phyloP scores from a whole-genome alignment of 108 stramenopile genomes.

The Cyclotella kingstonii region DNA sequence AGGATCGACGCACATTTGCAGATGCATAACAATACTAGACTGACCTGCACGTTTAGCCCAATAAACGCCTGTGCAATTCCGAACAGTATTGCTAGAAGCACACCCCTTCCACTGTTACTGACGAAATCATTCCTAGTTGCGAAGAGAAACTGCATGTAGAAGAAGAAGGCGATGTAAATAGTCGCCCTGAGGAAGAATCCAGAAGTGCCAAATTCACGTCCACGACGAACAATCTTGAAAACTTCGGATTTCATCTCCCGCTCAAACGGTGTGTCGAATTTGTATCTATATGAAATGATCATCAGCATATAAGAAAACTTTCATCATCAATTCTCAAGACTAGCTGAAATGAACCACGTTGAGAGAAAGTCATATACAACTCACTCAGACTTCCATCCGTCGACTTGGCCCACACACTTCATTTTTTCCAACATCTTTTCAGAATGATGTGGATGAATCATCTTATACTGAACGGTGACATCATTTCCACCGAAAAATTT shows the following conservation, averaged over 20 bases:
- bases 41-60: conserved; percentile 81
- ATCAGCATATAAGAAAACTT: background rate
- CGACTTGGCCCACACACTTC: conserved; percentile 70
- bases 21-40: no score
- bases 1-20: no score
- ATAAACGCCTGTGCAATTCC: conserved; percentile 79
- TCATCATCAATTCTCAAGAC: background rate
- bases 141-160: conserved; percentile 57
- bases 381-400: conserved; percentile 64
- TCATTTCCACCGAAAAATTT: conserved; percentile 87
- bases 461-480: conserved; percentile 86
- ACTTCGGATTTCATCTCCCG: conserved; percentile 85
- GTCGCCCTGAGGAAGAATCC: conserved; percentile 73
- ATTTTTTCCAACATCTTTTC: conserved; percentile 86
- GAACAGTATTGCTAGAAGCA: conserved; percentile 63
- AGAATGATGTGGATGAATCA: conserved; percentile 92
- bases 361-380: conserved; percentile 29
- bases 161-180: conserved; percentile 68
- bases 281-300: conserved; percentile 51
- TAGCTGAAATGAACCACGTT: background rate
- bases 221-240: conserved; percentile 86
- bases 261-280: conserved; percentile 84
- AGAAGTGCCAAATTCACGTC: conserved; percentile 78
- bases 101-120: conserved; percentile 24
- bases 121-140: conserved; percentile 43